Base-by-base conservation (phyloP, 106 monocot genomes). In the Allium sativum region DNA sequence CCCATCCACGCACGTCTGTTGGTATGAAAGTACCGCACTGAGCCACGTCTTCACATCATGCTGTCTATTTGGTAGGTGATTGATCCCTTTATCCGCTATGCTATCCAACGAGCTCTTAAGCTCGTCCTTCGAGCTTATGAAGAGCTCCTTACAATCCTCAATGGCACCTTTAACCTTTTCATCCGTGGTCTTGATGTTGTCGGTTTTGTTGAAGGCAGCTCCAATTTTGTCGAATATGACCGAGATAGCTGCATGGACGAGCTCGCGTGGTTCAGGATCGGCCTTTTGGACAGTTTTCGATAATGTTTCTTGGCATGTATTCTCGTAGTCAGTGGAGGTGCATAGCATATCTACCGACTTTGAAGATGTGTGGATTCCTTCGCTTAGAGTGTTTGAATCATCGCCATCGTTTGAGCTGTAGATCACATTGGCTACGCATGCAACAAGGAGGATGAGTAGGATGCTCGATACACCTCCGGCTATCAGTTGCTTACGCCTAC, bases 1-100 rank as follows among this genome's bases (percentile, higher is more conserved):
- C 44, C 68, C 73, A 42, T 82, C 77, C 46, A 70, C 51, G 66
- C 82, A 82, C 16, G 82, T 65, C 58, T 67, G 54, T 63, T 73
- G 56, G 50, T 77, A 82, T 16, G 77, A 62, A 62, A 82, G 62
- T 42, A 77, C 77, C 4, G 77, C 77, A 62, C 82, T 82, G 18
- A 73, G 60, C 82, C 82, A 82, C 10, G 66, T 48, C 20, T 62
- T 40, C 15, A 77, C 11, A 20, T 77, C 69, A 11, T 62, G 52
- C 21, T 73, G 43, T 41, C 15, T 65, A 9, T 45, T 16, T 1
- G 40, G 31, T 9, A 76, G 16, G 44, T 54, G 44, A 12, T 70
- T 61, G 56, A 62, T 16, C 14, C 64, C 69, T 20, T n/a, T 21
- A 50, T 20, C 69, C 7, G 66, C 45, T 42, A 73, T 66, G 12